These are phyloP conservation scores for Rhynchosporium secalis DNA, from an alignment of 2,329 filamentous ascomycete species.

Conservation along the genomic window DNA sequence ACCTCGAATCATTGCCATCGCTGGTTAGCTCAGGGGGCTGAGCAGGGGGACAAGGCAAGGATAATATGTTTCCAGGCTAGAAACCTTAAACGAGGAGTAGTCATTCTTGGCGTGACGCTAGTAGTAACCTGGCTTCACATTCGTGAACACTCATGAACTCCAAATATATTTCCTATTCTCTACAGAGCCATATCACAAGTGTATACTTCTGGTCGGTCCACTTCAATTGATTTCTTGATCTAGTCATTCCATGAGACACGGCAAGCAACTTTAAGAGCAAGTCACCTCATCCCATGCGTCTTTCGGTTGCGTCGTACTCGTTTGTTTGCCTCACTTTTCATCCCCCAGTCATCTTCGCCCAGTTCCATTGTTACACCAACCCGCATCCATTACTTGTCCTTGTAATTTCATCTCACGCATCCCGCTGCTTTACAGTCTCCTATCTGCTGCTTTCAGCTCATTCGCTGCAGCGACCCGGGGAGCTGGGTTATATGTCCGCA, in stretches of 20 bases:
- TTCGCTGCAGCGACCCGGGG: constrained; percentile 16
- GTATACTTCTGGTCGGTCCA: neutral
- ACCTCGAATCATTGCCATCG: no score
- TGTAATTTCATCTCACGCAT: constrained; percentile 13
- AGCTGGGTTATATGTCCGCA: constrained; percentile 14
- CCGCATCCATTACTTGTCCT: constrained; percentile 13
- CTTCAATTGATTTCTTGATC: neutral
- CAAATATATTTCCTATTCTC: neutral
- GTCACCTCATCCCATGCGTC: neutral
- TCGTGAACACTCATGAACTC: constrained; percentile 10
- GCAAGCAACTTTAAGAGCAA: no score
- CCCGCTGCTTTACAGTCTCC: constrained; percentile 4
- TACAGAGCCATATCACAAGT: neutral
- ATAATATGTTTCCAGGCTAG: neutral
- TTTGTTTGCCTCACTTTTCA: constrained; percentile 14
- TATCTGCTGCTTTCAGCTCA: neutral
- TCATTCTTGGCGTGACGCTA: constrained; percentile 1
- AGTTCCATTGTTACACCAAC: constrained; percentile 2
- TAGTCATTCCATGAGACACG: neutral
- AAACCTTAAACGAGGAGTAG: neutral
- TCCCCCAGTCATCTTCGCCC: constrained; percentile 1
- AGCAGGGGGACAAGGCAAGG: neutral
- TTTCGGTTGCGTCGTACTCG: neutral
- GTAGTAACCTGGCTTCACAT: neutral
- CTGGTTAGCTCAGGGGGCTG: neutral